Evolutionary conservation across 306 rosid species (phyloP).

Genomic region (Fragaria iinumae): DNA sequence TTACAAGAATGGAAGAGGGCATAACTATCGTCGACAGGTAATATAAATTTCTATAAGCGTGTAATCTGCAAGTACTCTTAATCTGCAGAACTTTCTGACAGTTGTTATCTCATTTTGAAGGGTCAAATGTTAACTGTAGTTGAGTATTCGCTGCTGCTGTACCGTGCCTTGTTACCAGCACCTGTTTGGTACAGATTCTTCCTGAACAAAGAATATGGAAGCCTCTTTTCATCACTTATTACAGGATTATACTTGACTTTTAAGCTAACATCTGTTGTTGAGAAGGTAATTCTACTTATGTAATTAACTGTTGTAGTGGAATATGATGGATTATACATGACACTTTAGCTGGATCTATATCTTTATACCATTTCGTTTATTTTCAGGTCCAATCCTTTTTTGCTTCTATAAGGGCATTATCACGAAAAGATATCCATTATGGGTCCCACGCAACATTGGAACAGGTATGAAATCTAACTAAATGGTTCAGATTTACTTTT

Average conservation of each 20-base stretch:
- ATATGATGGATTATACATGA: conserved; percentile 11
- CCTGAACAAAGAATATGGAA: conserved; percentile 76
- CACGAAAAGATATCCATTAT: conserved; percentile 65
- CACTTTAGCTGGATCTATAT: not conserved
- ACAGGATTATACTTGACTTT: conserved; percentile 89
- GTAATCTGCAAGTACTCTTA: conserved; percentile 12
- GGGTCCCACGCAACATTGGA: conserved; percentile 82
- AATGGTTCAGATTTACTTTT: conserved; percentile 8
- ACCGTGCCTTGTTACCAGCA: conserved; percentile 76
- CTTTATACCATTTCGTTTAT: conserved; percentile 17
- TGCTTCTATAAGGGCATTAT: conserved; percentile 61
- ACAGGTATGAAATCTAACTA: conserved; percentile 46
- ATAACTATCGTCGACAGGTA: conserved; percentile 77
- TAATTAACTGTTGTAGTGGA: conserved; percentile 8
- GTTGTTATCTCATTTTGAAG: conserved; percentile 38
- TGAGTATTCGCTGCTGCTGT: conserved; percentile 70
- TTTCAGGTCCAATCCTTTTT: conserved; percentile 62
- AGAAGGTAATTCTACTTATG: conserved; percentile 54
- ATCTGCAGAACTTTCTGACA: conserved; percentile 35
- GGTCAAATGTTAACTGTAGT: conserved; percentile 80
- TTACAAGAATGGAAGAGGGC: conserved; percentile 80
- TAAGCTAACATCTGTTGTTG: conserved; percentile 77
- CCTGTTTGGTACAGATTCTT: conserved; percentile 93
- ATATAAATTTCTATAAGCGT: conserved; percentile 18
- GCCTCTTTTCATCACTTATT: conserved; percentile 83